phyloP scores from a whole-genome alignment of 2,329 filamentous ascomycete genomes.

The Venturia pyrina region DNA sequence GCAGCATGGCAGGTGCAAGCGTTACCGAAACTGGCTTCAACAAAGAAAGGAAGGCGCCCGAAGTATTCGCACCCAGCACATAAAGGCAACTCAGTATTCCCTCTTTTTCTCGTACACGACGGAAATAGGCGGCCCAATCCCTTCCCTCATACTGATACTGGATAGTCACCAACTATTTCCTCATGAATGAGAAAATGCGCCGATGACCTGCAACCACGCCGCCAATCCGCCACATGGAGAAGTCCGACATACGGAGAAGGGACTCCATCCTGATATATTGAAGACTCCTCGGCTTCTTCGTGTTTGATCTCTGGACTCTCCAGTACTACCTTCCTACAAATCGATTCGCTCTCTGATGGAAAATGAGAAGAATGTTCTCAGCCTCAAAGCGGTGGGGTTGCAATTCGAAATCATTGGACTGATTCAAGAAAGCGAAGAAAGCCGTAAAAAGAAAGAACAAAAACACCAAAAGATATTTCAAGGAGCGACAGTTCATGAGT shows the following conservation, averaged over 20 bases:
- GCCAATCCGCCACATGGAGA: not conserved
- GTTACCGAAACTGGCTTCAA: conserved; percentile 33
- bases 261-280: not conserved
- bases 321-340: not conserved
- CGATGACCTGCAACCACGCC: conserved; percentile 39
- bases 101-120: too few relatives aligned
- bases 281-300: not conserved
- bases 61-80: conserved; percentile 38
- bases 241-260: not conserved
- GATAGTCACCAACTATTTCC: conserved; percentile 36
- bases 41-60: conserved; percentile 35
- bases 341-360: not conserved
- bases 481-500: not conserved
- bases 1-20: conserved; percentile 35
- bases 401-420: too few relatives aligned
- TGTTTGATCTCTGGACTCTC: not conserved
- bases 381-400: not conserved
- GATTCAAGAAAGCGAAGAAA: too few relatives aligned
- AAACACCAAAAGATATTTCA: too few relatives aligned
- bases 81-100: too few relatives aligned
- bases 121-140: too few relatives aligned
- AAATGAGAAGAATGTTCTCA: not conserved
- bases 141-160: too few relatives aligned
- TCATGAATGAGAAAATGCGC: conserved; percentile 36
- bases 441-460: too few relatives aligned